Evolutionary conservation across 495 filamentous ascomycete genomes (phyloP).

Genomic region (Cercophora newfieldiana): DNA sequence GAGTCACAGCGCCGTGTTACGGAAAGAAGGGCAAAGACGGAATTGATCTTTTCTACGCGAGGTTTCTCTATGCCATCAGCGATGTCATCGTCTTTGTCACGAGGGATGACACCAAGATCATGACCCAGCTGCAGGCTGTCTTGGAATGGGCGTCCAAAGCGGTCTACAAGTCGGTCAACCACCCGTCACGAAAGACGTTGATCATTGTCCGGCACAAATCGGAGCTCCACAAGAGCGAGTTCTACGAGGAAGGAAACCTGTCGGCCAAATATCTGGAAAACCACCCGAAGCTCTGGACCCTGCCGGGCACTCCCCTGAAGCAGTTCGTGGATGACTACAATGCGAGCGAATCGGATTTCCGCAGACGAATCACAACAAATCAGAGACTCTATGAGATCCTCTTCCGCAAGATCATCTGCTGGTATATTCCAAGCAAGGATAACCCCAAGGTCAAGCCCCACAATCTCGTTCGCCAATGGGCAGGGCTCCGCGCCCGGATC

Average conservation of each 20-base stretch:
- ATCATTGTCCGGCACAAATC: not conserved
- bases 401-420: not conserved
- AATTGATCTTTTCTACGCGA: not conserved
- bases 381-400: not conserved
- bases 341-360: not conserved
- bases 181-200: not conserved
- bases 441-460: not conserved
- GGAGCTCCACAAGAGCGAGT: not conserved
- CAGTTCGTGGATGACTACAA: not conserved
- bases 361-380: not conserved
- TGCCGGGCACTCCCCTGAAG: not conserved
- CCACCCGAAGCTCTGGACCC: not conserved
- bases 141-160: not conserved
- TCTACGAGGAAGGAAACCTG: not conserved
- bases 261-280: not conserved
- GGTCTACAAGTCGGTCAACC: not conserved
- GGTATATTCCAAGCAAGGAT: not conserved
- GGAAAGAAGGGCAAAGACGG: not conserved
- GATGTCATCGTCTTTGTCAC: not conserved
- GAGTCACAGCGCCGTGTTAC: not conserved
- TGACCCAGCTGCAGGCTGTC: not conserved
- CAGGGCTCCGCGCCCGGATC: not conserved
- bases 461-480: not conserved
- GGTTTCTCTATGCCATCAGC: slow-evolving; percentile 1
- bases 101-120: not conserved